Conservation (phyloP, 306 rosid genomes). For the Parietaria judaica region DNA sequence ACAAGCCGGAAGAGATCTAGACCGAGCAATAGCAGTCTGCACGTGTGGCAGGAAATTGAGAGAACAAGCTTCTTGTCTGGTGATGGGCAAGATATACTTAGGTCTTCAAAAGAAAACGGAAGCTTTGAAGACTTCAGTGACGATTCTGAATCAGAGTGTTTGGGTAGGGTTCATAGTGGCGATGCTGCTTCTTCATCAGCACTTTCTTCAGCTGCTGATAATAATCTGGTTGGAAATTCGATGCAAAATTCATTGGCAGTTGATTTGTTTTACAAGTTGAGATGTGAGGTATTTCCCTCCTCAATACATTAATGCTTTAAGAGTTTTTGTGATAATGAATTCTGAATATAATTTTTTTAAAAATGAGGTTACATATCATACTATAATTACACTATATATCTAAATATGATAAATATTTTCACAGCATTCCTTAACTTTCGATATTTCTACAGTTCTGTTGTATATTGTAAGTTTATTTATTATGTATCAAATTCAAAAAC, state of each 20-base stretch:
- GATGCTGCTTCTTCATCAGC: constrained; percentile 80
- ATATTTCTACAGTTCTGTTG: constrained; percentile 16
- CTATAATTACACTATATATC: too few species aligned
- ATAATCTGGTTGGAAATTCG: constrained; percentile 37
- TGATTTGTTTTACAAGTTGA: constrained; percentile 79
- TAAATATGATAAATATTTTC: too few species aligned
- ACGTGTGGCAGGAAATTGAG: constrained; percentile 86
- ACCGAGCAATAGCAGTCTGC: constrained; percentile 36
- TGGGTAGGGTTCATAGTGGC: constrained; percentile 75
- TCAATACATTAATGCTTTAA: constrained; percentile 14
- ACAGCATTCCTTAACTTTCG: constrained; percentile 6
- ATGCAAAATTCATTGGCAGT: constrained; percentile 47
- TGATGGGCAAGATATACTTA: constrained; percentile 89
- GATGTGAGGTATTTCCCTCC: constrained; percentile 72
- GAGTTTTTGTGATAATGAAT: neutral
- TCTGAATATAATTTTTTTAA: too few species aligned
- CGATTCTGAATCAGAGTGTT: constrained; percentile 58
- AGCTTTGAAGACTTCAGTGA: constrained; percentile 58
- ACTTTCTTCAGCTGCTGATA: constrained; percentile 37
- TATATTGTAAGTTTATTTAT: constrained; percentile 12
- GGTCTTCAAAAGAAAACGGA: constrained; percentile 34
- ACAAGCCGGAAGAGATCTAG: constrained; percentile 64
- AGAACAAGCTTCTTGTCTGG: constrained; percentile 92
- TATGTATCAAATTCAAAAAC: neutral
- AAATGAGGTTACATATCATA: too few species aligned